phyloP scores from a whole-genome alignment of 345 rosid species.

The Kernera saxatilis region DNA sequence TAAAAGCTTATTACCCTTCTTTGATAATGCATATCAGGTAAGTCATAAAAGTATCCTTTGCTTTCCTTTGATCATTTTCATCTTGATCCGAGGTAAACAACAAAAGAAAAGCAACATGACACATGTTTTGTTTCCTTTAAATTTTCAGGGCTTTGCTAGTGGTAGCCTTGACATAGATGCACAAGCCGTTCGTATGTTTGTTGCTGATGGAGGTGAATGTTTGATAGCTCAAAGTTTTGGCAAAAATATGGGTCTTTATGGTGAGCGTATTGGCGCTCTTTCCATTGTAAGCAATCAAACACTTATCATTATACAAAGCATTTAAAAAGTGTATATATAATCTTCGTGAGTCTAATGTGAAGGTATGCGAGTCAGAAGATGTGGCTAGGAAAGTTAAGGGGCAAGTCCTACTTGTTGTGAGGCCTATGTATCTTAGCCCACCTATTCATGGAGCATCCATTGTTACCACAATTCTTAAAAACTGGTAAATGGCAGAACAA shows the following conservation, averaged over 20 bases:
- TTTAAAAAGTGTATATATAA: neutral
- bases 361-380: constrained; percentile 69
- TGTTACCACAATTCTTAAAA: constrained; percentile 57
- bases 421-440: constrained; percentile 66
- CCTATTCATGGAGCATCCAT: constrained; percentile 80
- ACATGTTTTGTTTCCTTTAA: neutral
- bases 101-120: neutral
- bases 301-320: no score
- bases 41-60: neutral
- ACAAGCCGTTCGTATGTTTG: constrained; percentile 51
- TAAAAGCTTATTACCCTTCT: constrained; percentile 69
- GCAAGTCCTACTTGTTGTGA: constrained; percentile 62
- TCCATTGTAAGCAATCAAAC: constrained; percentile 52
- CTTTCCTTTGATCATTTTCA: no score
- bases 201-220: constrained; percentile 71
- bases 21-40: constrained; percentile 98
- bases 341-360: constrained; percentile 12
- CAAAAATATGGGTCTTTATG: constrained; percentile 76
- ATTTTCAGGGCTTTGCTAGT: constrained; percentile 62
- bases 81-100: no score
- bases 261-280: constrained; percentile 76
- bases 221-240: constrained; percentile 65
- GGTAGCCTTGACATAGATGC: constrained; percentile 65
- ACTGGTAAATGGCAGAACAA: constrained; percentile 34
- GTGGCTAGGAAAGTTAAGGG: constrained; percentile 61